Percentiles rank a stretch among this genome's conserved stretches.
phyloP scores from a whole-genome alignment of 495 filamentous ascomycete species.

The Trypethelium eluteriae region DNA sequence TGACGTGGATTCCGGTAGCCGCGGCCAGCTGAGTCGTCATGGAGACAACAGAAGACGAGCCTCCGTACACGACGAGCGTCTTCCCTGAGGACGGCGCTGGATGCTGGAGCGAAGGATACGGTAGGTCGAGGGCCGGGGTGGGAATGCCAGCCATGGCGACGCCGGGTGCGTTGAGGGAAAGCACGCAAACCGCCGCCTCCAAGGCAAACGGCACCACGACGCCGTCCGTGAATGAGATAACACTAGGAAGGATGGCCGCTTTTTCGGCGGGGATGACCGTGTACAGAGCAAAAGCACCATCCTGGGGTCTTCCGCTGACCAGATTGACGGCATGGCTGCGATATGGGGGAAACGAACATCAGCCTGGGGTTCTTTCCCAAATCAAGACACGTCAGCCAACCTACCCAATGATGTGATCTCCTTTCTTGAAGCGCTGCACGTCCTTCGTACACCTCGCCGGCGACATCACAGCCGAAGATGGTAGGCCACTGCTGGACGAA shows the following conservation, averaged over 20 bases:
- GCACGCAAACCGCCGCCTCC: conserved; percentile 32
- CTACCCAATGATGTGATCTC: conserved; percentile 40
- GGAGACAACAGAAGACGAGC: conserved; percentile 23
- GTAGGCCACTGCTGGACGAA: conserved; percentile 17
- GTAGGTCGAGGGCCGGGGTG: conserved; percentile 32
- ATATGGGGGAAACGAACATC: conserved; percentile 20
- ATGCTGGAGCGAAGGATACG: conserved; percentile 31
- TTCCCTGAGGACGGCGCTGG: conserved; percentile 17
- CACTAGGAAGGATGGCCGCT: conserved; percentile 33
- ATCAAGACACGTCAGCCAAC: conserved; percentile 17
- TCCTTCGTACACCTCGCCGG: conserved; percentile 18
- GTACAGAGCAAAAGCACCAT: conserved; percentile 32
- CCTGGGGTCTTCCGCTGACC: conserved; percentile 39
- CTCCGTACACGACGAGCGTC: conserved; percentile 26
- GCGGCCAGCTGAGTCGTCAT: conserved; percentile 30
- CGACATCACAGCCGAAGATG: conserved; percentile 22
- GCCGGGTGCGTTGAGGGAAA: conserved; percentile 28
- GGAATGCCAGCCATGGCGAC: conserved; percentile 30
- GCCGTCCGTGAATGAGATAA: conserved; percentile 34
- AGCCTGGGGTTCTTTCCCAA: conserved; percentile 13
- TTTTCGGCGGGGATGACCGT: conserved; percentile 27
- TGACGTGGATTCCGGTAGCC: conserved; percentile 28
- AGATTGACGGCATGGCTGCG: conserved; percentile 41
- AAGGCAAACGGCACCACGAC: conserved; percentile 36
- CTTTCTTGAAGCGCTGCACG: conserved; percentile 36